These are phyloP conservation scores for Neofusicoccum ribis DNA, from an alignment of 2,329 filamentous ascomycete species.

Conservation along the genomic window DNA sequence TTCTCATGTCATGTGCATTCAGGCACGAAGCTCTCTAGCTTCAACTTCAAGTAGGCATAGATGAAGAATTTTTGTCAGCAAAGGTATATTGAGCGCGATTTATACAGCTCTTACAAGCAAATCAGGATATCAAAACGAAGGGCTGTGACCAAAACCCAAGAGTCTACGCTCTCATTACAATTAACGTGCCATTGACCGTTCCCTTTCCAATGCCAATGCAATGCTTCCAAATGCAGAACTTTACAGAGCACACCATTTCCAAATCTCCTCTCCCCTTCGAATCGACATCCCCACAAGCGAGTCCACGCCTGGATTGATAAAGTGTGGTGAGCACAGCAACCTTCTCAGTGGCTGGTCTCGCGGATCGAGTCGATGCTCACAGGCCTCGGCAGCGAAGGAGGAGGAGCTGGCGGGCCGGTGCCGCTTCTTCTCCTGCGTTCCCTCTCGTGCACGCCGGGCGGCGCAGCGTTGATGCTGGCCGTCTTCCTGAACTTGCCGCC, in stretches of 20 bases:
- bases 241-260: background rate
- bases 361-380: conserved; percentile 7
- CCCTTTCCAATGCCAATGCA: conserved; percentile 3
- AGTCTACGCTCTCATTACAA: background rate
- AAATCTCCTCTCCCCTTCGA: background rate
- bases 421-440: conserved; percentile 63
- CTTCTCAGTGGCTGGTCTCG: background rate
- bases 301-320: background rate
- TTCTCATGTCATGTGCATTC: too few relatives aligned
- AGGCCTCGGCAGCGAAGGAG: conserved; percentile 14
- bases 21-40: background rate
- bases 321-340: background rate
- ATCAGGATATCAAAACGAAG: conserved; percentile 9
- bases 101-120: background rate
- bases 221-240: conserved; percentile 4
- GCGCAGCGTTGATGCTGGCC: conserved; percentile 40
- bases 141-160: background rate
- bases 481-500: conserved; percentile 60
- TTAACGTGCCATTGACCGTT: background rate
- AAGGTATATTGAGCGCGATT: background rate
- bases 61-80: background rate
- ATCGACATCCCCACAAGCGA: background rate
- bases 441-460: conserved; percentile 51
- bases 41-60: too few relatives aligned
- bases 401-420: conserved; percentile 55